phyloP scores from a whole-genome alignment of 345 rosid species.

The Clausena lansium region DNA sequence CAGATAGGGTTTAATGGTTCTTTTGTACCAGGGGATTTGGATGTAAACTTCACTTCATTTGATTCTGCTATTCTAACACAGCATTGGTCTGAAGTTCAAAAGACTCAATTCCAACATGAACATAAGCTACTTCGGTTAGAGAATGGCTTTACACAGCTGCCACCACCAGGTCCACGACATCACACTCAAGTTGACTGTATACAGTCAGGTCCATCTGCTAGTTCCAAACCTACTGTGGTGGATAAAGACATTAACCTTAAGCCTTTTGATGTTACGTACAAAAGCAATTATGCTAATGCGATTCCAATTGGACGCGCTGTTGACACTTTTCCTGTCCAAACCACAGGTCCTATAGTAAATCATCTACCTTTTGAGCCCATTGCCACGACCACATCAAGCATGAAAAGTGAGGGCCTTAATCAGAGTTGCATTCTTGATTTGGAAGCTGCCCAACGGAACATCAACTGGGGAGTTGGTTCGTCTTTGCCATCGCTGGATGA shows the following conservation, averaged over 20 bases:
- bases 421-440: conserved; percentile 32
- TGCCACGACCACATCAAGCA: conserved; percentile 28
- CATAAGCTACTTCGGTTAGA: conserved; percentile 34
- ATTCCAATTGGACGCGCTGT: conserved; percentile 17
- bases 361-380: conserved; percentile 34
- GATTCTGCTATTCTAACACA: conserved; percentile 36
- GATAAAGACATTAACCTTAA: conserved; percentile 31
- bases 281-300: conserved; percentile 25
- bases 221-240: conserved; percentile 28
- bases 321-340: conserved; percentile 33
- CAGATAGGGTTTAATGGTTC: conserved; percentile 43
- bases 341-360: conserved; percentile 21
- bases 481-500: conserved; percentile 41
- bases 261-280: conserved; percentile 36
- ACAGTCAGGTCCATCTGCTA: conserved; percentile 23
- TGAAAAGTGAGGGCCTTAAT: conserved; percentile 39
- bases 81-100: conserved; percentile 57
- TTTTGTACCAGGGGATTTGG: conserved; percentile 28
- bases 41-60: conserved; percentile 35
- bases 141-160: conserved; percentile 43
- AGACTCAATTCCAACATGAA: conserved; percentile 44
- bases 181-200: conserved; percentile 21
- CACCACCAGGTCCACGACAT: conserved; percentile 32
- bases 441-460: conserved; percentile 35
- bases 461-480: conserved; percentile 32